A percentile compares a stretch with the other conserved stretches of the same genome.
These are phyloP conservation scores for Ophiosphaerella herpotricha DNA, from an alignment of 2,329 filamentous ascomycete genomes.

Conservation along the genomic window DNA sequence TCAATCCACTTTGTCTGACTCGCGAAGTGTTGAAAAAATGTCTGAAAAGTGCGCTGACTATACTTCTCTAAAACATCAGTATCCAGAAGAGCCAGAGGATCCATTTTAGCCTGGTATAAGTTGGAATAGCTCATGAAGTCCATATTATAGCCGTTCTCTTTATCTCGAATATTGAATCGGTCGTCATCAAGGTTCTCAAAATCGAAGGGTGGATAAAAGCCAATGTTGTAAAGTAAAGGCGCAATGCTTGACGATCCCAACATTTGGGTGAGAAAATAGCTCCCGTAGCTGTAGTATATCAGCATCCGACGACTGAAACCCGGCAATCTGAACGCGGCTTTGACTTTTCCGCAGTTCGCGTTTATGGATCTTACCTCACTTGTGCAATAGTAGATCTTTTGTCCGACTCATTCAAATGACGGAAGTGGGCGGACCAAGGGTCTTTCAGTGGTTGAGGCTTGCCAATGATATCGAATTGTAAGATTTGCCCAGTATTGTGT, in stretches of 20 bases:
- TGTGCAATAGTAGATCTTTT: no score
- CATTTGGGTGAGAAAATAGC: no score
- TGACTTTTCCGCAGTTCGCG: no score
- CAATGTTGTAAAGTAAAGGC: not conserved
- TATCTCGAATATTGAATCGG: slow-evolving; percentile 31
- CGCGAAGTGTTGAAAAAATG: slow-evolving; percentile 40
- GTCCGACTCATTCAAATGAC: no score
- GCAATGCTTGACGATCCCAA: no score
- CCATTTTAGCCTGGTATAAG: slow-evolving; percentile 16
- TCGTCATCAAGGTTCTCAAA: slow-evolving; percentile 16
- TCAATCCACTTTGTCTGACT: slow-evolving; percentile 22
- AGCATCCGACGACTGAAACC: no score
- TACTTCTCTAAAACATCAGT: slow-evolving; percentile 5
- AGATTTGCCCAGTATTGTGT: slow-evolving; percentile 5
- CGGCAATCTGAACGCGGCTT: no score
- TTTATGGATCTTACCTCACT: no score
- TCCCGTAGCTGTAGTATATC: no score
- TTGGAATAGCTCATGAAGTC: slow-evolving; percentile 22
- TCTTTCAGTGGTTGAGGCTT: not conserved
- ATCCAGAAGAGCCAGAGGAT: slow-evolving; percentile 26
- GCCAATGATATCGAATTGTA: slow-evolving; percentile 7
- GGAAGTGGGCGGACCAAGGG: no score
- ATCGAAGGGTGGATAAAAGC: not conserved
- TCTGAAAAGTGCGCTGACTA: slow-evolving; percentile 28
- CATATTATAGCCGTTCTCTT: slow-evolving; percentile 16